Base-by-base conservation (phyloP, 1,284 basidiomycete species). In the Pseudozyma hubeiensis region DNA sequence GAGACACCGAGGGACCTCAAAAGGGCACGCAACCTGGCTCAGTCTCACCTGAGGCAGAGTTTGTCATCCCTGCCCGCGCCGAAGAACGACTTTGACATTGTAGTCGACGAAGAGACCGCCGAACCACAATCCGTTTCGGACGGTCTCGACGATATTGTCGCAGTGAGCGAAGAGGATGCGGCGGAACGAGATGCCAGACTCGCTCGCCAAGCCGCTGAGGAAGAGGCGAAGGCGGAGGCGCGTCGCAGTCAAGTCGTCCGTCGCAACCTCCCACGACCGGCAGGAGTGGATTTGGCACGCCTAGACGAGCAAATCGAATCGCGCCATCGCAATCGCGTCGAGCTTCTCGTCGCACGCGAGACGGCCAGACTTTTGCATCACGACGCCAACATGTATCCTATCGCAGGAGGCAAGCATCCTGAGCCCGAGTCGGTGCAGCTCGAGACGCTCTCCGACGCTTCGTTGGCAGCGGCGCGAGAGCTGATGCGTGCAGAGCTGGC, bases 11-110 rank as follows among this genome's bases (percentile, higher is more conserved):
- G 75, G 7, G 60, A 74, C 37, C 57, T 68, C 30, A 76, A 67
- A 49, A 68, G 62, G 14, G 68, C 73, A 3, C 57, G 63, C 7
- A 53, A 59, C 2, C 35, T 66, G 17, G 77, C 77, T 10, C 74
- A 77, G 50, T 67, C 68, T 14, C 89, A 91, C 2, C 88, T 98
- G 53, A 88, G 91, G 77, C 89, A 90, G 17, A 92, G 92, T 1
- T 97, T 99, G 84, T 89, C 88, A 83, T 90, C 86, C 67, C 87
- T 99, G 16, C 97, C 97, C 0, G 91, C 90, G 74, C 95, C 97
- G 0, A 94, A 97, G 86, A 99, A 99, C 85, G 96, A 99, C 85
- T 99, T 98, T 80, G 95, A 99, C 85, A 87, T 99, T 45, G 89
- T 96, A 29, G 90, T 97, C 5, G 93, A 93, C 5, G 89, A 62